Evolutionary conservation across 805 yeast species (phyloP).

Genomic region (Wickerhamiella vanderwaltii): DNA sequence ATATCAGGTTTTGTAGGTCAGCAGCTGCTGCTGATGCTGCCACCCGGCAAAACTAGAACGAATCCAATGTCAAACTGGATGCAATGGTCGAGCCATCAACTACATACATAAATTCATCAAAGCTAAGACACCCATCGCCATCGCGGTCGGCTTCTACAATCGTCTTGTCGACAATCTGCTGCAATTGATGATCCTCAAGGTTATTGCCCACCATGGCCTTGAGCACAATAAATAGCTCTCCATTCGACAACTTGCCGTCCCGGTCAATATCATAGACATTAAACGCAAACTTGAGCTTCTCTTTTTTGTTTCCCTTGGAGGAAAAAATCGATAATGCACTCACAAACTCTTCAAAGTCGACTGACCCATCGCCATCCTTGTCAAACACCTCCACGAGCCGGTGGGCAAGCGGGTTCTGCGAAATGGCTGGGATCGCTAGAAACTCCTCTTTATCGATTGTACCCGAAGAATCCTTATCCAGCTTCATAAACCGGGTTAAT

Average conservation of each 20-base stretch:
- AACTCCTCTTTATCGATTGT: constrained; percentile 86
- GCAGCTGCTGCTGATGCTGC: no score
- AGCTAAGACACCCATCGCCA: constrained; percentile 75
- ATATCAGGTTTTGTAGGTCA: no score
- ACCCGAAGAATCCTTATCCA: constrained; percentile 88
- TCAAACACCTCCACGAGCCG: constrained; percentile 92
- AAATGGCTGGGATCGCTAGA: constrained; percentile 82
- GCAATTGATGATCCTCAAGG: constrained; percentile 73
- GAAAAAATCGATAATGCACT: constrained; percentile 78
- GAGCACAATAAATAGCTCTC: constrained; percentile 81
- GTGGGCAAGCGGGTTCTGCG: constrained; percentile 77
- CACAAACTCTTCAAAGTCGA: constrained; percentile 92
- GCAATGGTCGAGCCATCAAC: constrained; percentile 30
- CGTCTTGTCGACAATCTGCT: constrained; percentile 93
- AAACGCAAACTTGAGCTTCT: constrained; percentile 79
- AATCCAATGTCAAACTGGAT: constrained; percentile 27
- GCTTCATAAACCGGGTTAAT: constrained; percentile 85
- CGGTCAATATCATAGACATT: constrained; percentile 90
- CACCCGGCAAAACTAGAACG: no score
- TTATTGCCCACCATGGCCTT: constrained; percentile 96
- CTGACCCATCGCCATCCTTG: constrained; percentile 80
- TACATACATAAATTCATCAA: constrained; percentile 64
- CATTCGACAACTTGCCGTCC: constrained; percentile 91
- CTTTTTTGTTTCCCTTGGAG: constrained; percentile 66
- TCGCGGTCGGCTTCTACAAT: constrained; percentile 85